phyloP scores from a whole-genome alignment of 257 asterid genomes.

The Fraxinus pennsylvanica region DNA sequence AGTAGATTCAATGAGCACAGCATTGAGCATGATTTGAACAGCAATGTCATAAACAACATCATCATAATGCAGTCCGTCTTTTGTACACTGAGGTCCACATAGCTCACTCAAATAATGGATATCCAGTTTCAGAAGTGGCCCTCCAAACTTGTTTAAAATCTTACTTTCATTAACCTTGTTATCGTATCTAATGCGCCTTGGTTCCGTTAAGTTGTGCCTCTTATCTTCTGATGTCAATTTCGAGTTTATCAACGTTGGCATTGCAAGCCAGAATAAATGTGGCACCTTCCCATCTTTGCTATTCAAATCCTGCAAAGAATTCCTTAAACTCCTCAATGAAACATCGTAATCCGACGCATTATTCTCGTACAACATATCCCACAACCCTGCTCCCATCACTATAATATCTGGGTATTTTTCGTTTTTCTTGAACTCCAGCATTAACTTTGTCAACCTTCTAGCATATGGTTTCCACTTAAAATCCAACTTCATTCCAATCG shows the following conservation, averaged over 20 bases:
- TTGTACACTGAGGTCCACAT: slow-evolving; percentile 74
- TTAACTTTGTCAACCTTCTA: slow-evolving; percentile 58
- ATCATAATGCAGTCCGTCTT: slow-evolving; percentile 92
- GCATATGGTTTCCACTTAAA: slow-evolving; percentile 85
- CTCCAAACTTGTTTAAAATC: slow-evolving; percentile 58
- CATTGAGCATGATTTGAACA: slow-evolving; percentile 80
- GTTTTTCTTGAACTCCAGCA: slow-evolving; percentile 42
- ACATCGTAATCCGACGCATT: slow-evolving; percentile 59
- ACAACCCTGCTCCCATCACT: slow-evolving; percentile 88
- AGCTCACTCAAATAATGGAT: slow-evolving; percentile 54
- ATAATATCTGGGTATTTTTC: slow-evolving; percentile 66
- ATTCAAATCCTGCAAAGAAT: slow-evolving; percentile 40
- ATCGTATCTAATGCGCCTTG: slow-evolving; percentile 46
- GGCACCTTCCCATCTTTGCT: slow-evolving; percentile 40
- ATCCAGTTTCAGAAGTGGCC: slow-evolving; percentile 72
- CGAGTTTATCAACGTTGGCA: slow-evolving; percentile 74
- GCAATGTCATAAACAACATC: slow-evolving; percentile 72
- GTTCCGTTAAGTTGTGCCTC: slow-evolving; percentile 61
- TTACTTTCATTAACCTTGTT: slow-evolving; percentile 52
- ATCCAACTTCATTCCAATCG: slow-evolving; percentile 81
- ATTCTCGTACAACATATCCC: slow-evolving; percentile 85
- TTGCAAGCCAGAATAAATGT: slow-evolving; percentile 91
- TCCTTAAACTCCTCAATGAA: slow-evolving; percentile 41
- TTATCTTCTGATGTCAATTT: slow-evolving; percentile 69
- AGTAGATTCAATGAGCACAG: slow-evolving; percentile 79